A percentile compares a stretch with the other conserved stretches of the same genome.
These are phyloP conservation scores for Erodium texanum DNA, from an alignment of 441 rosid species.

Conservation along the genomic window DNA sequence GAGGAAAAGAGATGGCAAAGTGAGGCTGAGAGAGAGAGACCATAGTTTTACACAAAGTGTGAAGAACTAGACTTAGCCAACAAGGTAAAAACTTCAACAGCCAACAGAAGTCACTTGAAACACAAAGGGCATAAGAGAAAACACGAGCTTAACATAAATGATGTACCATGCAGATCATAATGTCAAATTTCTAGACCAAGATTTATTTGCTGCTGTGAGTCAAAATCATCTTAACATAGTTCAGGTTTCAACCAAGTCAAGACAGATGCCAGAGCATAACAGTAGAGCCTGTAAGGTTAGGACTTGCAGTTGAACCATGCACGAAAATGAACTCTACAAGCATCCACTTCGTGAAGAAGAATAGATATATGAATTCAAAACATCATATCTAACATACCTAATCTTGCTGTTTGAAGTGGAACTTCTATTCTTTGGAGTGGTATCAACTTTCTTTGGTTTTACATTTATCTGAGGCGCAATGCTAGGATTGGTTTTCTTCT, in stretches of 20 bases:
- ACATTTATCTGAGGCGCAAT: conserved; percentile 17
- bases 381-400: conserved; percentile 30
- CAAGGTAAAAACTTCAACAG: too few relatives aligned
- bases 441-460: conserved; percentile 44
- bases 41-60: too few relatives aligned
- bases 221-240: neutral
- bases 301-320: neutral
- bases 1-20: too few relatives aligned
- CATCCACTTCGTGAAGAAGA: neutral
- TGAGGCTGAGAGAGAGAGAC: too few relatives aligned
- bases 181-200: neutral
- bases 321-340: neutral
- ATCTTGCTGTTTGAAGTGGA: conserved; percentile 56
- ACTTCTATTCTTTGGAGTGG: conserved; percentile 44
- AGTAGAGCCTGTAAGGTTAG: neutral
- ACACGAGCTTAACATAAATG: neutral
- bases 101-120: neutral
- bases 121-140: neutral
- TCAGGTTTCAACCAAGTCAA: neutral
- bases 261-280: neutral
- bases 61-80: too few relatives aligned
- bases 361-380: conserved; percentile 4
- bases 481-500: conserved; percentile 30
- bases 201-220: neutral
- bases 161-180: neutral